A percentile compares a stretch with the other conserved stretches of the same genome.
Evolutionary conservation across 2,329 filamentous ascomycete genomes (phyloP).

Genomic region (Cladophialophora chaetospira): DNA sequence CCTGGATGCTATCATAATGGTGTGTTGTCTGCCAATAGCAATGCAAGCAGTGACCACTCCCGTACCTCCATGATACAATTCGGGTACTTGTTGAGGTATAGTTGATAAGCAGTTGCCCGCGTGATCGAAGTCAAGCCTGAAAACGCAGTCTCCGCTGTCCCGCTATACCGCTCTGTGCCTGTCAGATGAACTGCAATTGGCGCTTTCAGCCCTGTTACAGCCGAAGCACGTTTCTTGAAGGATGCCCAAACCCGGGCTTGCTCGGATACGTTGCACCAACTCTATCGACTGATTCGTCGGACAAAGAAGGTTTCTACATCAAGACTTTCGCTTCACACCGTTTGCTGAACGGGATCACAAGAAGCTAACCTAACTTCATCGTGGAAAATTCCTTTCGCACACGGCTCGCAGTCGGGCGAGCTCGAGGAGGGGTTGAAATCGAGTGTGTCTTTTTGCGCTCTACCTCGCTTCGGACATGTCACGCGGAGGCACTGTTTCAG

Average conservation of each 20-base stretch:
- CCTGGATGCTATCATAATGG: slow-evolving; percentile 4
- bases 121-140: slow-evolving; percentile 18
- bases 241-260: slow-evolving; percentile 6
- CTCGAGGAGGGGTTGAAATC: slow-evolving; percentile 4
- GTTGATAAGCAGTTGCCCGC: slow-evolving; percentile 25
- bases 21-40: slow-evolving; percentile 4
- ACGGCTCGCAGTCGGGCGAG: slow-evolving; percentile 1
- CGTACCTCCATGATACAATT: slow-evolving; percentile 5
- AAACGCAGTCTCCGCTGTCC: slow-evolving; percentile 5
- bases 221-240: slow-evolving; percentile 7
- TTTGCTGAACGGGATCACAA: no score
- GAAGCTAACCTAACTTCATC: no score
- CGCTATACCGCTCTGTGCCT: slow-evolving; percentile 9
- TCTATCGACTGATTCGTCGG: neutral
- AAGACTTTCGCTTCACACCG: neutral
- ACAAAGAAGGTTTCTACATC: slow-evolving; percentile 1
- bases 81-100: neutral
- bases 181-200: slow-evolving; percentile 21
- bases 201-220: slow-evolving; percentile 7
- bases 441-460: slow-evolving; percentile 20
- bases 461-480: slow-evolving; percentile 15
- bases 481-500: slow-evolving; percentile 25
- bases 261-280: neutral
- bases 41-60: neutral
- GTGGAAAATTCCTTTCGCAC: slow-evolving; percentile 1